phyloP scores from a whole-genome alignment of 345 rosid genomes.

The Euphorbia pulcherrima region DNA sequence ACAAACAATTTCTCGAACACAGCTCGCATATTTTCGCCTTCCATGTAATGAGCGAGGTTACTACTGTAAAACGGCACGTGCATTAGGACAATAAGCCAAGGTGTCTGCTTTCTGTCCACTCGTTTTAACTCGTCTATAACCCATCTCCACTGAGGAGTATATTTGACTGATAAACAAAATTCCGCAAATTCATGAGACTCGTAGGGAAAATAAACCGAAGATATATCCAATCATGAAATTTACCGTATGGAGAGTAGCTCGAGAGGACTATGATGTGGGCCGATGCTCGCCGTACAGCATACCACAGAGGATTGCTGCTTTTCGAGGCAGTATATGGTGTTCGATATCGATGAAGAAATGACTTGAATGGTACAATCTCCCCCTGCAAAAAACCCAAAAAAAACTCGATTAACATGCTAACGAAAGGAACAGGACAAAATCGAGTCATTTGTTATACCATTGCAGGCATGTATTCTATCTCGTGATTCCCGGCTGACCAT shows the following conservation, averaged over 20 bases:
- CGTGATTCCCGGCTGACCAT: constrained; percentile 45
- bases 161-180: constrained; percentile 35
- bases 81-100: constrained; percentile 57
- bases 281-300: constrained; percentile 23
- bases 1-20: constrained; percentile 51
- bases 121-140: constrained; percentile 41
- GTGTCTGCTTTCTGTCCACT: constrained; percentile 50
- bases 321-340: constrained; percentile 19
- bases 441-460: constrained; percentile 23
- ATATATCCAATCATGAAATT: not conserved
- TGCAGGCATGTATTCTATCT: constrained; percentile 37
- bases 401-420: constrained; percentile 4
- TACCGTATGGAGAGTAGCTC: constrained; percentile 26
- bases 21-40: constrained; percentile 54
- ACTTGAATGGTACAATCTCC: constrained; percentile 20
- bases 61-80: constrained; percentile 49
- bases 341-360: constrained; percentile 17
- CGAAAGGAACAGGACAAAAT: not conserved
- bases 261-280: constrained; percentile 23
- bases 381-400: constrained; percentile 15
- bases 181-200: constrained; percentile 3
- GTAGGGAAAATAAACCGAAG: not conserved
- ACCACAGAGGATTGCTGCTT: constrained; percentile 24
- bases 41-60: constrained; percentile 49
- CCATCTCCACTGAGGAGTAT: constrained; percentile 57